Evolutionary conservation across 2,329 filamentous ascomycete species (phyloP), one percentile per base, ranked within the genome.

Genomic region (Penicillium sp.): DNA sequence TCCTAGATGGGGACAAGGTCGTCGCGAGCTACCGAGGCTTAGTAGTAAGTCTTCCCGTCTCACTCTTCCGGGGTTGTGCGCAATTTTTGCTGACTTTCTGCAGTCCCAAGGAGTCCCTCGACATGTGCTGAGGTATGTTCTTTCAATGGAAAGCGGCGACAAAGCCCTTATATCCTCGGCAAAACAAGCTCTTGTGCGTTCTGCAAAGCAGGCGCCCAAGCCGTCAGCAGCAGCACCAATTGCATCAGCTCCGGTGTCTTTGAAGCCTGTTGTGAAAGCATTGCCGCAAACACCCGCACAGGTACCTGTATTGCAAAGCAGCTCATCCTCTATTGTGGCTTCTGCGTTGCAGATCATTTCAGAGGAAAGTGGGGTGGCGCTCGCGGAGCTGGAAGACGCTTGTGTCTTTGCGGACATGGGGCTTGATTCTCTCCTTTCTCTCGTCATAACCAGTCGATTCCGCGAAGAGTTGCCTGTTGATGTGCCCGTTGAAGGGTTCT

Each of bases 101-200:
- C 44, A 62, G 50, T 51, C 62, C 41, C 63, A 62, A 58, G 53
- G 52, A 13, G 57, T 64, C 46, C 55, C 61, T 7, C 63, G 62
- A n/a, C 42, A 56, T 27, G 55, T 63, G 14, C 51, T 66, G 21
- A 46, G 57, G 18, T 31, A 53, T 48, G 46, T 60, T 32, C 51
- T 62, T 13, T 59, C 52, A 10, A 57, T 51, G 29, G 58, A 47
- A 48, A 50, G 42, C 24, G 50, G 50, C 1, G 38, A 16, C 31
- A 53, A 41, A 44, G 45, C n/a, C 24, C 34, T 36, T 7, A 36
- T 36, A 22, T 34, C 24, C 8, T 24, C 43, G 4, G 24, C 34
- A 16, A 58, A 55, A 10, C 39, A 45, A 10, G 14, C 48, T 13
- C 29, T 48, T 7, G 34, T 52, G 45, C 8, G 22, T 6, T 36